Evolutionary conservation across 2,329 filamentous ascomycete genomes (phyloP), one percentile per base, ranked within the genome.

Genomic region (Sporothrix brunneoviolacea): DNA sequence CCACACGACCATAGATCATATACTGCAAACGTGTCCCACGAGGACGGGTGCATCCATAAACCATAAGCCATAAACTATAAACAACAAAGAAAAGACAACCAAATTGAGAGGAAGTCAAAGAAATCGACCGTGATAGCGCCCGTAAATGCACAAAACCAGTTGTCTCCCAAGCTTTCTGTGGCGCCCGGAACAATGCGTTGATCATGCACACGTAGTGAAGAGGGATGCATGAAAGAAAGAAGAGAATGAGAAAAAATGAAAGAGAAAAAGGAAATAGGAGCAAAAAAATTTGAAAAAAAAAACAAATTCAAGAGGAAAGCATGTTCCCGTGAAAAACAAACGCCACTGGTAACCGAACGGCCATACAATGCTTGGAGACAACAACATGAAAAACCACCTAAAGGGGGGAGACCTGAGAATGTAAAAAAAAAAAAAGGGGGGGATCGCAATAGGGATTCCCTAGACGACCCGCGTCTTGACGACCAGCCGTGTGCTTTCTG

Each of bases 141-240:
- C 19, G 16, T 24, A 52, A 42, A 52, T 54, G 49, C 35, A 35
- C 49, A 30, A n/a, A 15, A 38, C n/a, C 35, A 22, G 49, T 49
- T 44, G 30, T 37, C 41, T 18, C 22, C 30, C 24, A 35, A 52
- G 19, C 43, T 18, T 39, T 39, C 30, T 22, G 19, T 40, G 40
- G 48, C 40, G 52, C 36, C 40, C 45, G 42, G 32, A 35, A 36
- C 30, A 38, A 28, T 36, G 30, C 32, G 16, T 41, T 27, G 27
- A n/a, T n/a, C 19, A 32, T 16, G n/a, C n/a, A 16, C 8, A 39
- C 8, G 30, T 19, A 16, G n/a, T 24, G n/a, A 13, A 24, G n/a
- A 39, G 16, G n/a, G 21, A 12, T 36, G 22, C 12, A 3, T 8
- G 28, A 4, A 41, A 18, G 16, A 30, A 38, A 41, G 22, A 24